Conservation (phyloP, 306 rosid genomes). For the Acmispon strigosus region DNA sequence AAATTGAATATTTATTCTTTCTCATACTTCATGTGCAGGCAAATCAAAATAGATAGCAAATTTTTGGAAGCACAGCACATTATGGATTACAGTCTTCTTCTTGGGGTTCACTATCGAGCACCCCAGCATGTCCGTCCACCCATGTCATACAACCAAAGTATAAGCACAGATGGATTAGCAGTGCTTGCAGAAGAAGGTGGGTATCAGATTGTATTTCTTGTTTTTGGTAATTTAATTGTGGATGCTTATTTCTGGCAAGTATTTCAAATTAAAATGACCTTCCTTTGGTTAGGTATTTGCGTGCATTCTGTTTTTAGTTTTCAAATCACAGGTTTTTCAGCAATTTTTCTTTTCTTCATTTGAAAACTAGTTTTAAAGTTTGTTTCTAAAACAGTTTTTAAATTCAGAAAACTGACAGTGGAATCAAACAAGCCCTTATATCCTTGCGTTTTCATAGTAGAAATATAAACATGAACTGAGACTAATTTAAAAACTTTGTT, state of each 20-base stretch:
- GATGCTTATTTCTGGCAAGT: too few species aligned
- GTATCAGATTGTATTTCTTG: neutral
- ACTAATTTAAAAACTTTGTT: neutral
- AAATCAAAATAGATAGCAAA: constrained; percentile 76
- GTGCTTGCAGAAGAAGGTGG: constrained; percentile 84
- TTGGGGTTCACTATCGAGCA: constrained; percentile 90
- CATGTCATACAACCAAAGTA: constrained; percentile 30
- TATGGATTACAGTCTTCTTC: constrained; percentile 88
- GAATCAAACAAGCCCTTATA: too few species aligned
- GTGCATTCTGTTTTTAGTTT: too few species aligned
- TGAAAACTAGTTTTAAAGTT: too few species aligned
- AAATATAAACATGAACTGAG: neutral
- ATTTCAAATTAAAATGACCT: too few species aligned
- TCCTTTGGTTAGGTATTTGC: too few species aligned
- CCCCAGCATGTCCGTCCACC: constrained; percentile 63
- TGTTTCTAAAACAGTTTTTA: too few species aligned
- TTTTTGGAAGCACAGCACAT: constrained; percentile 84
- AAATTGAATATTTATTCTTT: neutral
- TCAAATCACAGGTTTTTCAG: too few species aligned
- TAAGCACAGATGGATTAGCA: constrained; percentile 55
- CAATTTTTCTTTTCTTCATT: too few species aligned
- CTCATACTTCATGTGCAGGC: constrained; percentile 37
- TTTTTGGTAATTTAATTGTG: too few species aligned
- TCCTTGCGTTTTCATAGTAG: neutral
- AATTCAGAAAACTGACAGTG: too few species aligned